Evolutionary conservation across 2,329 filamentous ascomycete genomes (phyloP).

Genomic region (Penicillium sp.): DNA sequence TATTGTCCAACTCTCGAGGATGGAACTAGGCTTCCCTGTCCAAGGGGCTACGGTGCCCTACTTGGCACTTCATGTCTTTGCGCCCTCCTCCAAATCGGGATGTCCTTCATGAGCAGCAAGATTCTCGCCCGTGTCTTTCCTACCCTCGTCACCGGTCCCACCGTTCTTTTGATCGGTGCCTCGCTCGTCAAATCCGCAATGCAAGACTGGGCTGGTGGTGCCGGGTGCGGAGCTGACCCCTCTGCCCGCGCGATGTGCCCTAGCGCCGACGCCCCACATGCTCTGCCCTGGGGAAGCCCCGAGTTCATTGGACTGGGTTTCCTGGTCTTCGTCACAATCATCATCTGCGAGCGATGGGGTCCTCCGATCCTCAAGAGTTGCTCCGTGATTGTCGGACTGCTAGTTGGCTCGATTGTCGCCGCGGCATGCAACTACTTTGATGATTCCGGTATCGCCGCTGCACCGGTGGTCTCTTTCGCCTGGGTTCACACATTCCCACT

Average conservation of each 20-base stretch:
- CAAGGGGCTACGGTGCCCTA: slow-evolving; percentile 65
- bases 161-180: slow-evolving; percentile 66
- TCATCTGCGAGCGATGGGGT: slow-evolving; percentile 67
- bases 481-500: slow-evolving; percentile 70
- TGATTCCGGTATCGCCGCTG: slow-evolving; percentile 56
- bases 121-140: slow-evolving; percentile 64
- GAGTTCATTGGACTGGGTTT: slow-evolving; percentile 68
- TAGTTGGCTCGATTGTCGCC: slow-evolving; percentile 67
- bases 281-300: slow-evolving; percentile 62
- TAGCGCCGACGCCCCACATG: slow-evolving; percentile 56
- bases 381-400: slow-evolving; percentile 62
- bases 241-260: slow-evolving; percentile 59
- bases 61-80: slow-evolving; percentile 56
- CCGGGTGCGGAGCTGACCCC: slow-evolving; percentile 44
- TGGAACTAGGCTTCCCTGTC: slow-evolving; percentile 61
- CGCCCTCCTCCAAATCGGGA: slow-evolving; percentile 57
- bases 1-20: slow-evolving; percentile 59
- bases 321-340: slow-evolving; percentile 65
- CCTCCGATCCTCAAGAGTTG: slow-evolving; percentile 69
- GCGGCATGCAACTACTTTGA: slow-evolving; percentile 67
- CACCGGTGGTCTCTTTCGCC: slow-evolving; percentile 65
- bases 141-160: slow-evolving; percentile 66
- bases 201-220: slow-evolving; percentile 67
- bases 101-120: slow-evolving; percentile 63
- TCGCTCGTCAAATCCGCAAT: slow-evolving; percentile 63